These are phyloP conservation scores for Euphorbia peplus DNA, from an alignment of 345 rosid species.

Conservation along the genomic window DNA sequence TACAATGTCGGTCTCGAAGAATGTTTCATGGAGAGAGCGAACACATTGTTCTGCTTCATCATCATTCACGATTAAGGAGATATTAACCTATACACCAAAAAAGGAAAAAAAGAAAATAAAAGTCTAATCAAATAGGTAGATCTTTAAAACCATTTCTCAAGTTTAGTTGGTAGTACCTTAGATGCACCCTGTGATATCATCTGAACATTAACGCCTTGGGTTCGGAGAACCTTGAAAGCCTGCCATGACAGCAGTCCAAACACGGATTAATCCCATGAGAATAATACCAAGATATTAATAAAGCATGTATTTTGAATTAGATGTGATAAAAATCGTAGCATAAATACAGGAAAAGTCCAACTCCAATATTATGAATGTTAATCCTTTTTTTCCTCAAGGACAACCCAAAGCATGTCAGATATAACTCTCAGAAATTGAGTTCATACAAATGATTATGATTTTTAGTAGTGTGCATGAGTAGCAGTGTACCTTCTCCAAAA, in stretches of 20 bases:
- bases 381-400: neutral
- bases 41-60: conserved; percentile 84
- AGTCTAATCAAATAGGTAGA: neutral
- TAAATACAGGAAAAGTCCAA: neutral
- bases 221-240: conserved; percentile 82
- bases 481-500: conserved; percentile 75
- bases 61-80: conserved; percentile 81
- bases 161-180: conserved; percentile 48
- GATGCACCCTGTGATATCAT: conserved; percentile 99
- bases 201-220: conserved; percentile 89
- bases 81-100: conserved; percentile 63
- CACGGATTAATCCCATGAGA: neutral
- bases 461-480: conserved; percentile 8
- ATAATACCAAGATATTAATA: too few relatives aligned
- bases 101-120: neutral
- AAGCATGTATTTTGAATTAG: too few relatives aligned
- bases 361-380: neutral
- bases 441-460: neutral
- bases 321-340: too few relatives aligned
- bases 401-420: neutral
- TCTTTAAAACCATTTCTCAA: neutral
- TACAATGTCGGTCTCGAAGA: conserved; percentile 61
- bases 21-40: conserved; percentile 66
- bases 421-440: neutral
- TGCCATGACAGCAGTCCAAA: conserved; percentile 23